These are phyloP conservation scores for Kurtzmaniella natalensis DNA, from an alignment of 1,139 yeast species.

Conservation along the genomic window DNA sequence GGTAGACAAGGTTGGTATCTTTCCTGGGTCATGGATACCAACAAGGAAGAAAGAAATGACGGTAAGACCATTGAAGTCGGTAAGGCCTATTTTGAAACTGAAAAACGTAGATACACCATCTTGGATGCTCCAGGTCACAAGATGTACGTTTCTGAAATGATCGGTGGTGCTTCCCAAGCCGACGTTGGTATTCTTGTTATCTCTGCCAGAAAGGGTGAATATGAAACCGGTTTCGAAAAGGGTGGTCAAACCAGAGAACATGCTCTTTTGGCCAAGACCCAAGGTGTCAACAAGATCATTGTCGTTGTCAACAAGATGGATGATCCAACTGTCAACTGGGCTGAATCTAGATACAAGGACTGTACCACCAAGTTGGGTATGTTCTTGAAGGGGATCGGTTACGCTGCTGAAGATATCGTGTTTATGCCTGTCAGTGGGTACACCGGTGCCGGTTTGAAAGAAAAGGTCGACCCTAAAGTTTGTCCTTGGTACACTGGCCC, in stretches of 20 bases:
- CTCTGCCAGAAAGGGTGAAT: slow-evolving; percentile 98
- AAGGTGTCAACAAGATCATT: slow-evolving; percentile 90
- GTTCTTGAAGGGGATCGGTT: slow-evolving; percentile 89
- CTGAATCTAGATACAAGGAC: slow-evolving; percentile 93
- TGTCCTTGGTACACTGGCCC: slow-evolving; percentile 98
- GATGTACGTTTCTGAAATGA: slow-evolving; percentile 98
- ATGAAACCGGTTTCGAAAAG: slow-evolving; percentile 98
- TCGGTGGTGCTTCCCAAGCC: slow-evolving; percentile 99
- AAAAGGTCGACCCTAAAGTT: slow-evolving; percentile 60
- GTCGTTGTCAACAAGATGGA: slow-evolving; percentile 99
- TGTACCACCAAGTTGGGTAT: slow-evolving; percentile 77
- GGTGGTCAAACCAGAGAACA: slow-evolving; percentile 99
- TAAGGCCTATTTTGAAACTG: slow-evolving; percentile 95
- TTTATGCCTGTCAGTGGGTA: slow-evolving; percentile 98
- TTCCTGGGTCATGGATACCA: slow-evolving; percentile 99
- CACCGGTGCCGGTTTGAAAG: slow-evolving; percentile 96
- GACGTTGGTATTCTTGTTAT: slow-evolving; percentile 96
- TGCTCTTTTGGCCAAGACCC: slow-evolving; percentile 94
- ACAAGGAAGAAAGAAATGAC: slow-evolving; percentile 96
- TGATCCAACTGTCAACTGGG: slow-evolving; percentile 95
- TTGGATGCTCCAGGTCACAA: slow-evolving; percentile 99
- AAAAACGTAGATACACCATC: slow-evolving; percentile 94
- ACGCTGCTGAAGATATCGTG: slow-evolving; percentile 74
- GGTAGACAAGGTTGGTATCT: slow-evolving; percentile 99
- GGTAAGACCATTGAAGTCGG: slow-evolving; percentile 99